These are phyloP conservation scores for Backusella luteola DNA, from an alignment of 192 early-diverging fungal species.

Conservation along the genomic window DNA sequence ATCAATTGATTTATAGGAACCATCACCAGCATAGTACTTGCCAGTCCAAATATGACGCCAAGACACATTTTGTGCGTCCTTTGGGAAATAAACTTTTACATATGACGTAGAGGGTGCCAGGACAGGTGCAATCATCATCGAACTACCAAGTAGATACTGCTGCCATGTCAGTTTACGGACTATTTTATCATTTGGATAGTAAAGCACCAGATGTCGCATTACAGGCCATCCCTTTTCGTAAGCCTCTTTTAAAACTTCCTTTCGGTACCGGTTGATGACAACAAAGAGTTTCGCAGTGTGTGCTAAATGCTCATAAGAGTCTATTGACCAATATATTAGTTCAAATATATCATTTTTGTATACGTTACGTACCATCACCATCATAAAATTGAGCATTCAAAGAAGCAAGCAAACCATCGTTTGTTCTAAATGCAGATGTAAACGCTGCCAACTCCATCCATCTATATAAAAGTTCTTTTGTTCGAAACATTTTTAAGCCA, in stretches of 20 bases:
- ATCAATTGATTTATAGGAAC: constrained; percentile 25
- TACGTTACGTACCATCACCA: constrained; percentile 28
- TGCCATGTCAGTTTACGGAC: constrained; percentile 37
- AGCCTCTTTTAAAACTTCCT: constrained; percentile 32
- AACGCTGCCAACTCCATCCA: constrained; percentile 46
- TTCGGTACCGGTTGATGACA: constrained; percentile 29
- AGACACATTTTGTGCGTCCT: constrained; percentile 4
- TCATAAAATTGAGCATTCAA: constrained; percentile 44
- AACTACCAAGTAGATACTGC: constrained; percentile 39
- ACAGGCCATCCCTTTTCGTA: constrained; percentile 35
- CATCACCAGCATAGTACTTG: constrained; percentile 30
- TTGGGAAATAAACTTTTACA: constrained; percentile 45
- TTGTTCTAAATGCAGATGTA: constrained; percentile 34
- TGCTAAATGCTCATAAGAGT: constrained; percentile 24
- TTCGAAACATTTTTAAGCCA: constrained; percentile 25
- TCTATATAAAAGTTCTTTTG: constrained; percentile 32
- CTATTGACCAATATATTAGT: constrained; percentile 6
- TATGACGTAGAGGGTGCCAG: constrained; percentile 19
- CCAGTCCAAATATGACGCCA: constrained; percentile 42
- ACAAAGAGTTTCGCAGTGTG: constrained; percentile 32
- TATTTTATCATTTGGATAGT: constrained; percentile 34
- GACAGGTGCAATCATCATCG: constrained; percentile 37
- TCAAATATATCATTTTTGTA: background rate
- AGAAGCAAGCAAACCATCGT: constrained; percentile 26
- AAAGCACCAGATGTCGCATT: constrained; percentile 35